Conservation (phyloP, 164 flowering plant genomes). For the Sextonia rubra region DNA sequence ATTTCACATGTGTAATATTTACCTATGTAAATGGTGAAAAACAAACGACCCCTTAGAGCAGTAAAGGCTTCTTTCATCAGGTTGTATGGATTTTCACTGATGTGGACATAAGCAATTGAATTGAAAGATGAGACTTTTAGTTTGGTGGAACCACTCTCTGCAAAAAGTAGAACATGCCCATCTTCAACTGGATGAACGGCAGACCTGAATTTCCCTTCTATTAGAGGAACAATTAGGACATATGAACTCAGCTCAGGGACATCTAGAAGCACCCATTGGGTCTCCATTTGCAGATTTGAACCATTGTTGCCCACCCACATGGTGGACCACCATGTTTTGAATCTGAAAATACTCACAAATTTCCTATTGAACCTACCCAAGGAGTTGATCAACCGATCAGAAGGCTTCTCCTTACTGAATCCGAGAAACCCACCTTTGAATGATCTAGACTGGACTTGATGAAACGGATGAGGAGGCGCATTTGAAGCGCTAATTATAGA, state of each 20-base stretch:
- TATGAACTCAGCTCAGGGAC: conserved; percentile 66
- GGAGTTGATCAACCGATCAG: conserved; percentile 51
- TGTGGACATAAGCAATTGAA: conserved; percentile 69
- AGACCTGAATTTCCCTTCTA: conserved; percentile 63
- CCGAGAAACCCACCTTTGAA: conserved; percentile 44
- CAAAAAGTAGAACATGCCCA: conserved; percentile 53
- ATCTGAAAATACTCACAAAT: conserved; percentile 67
- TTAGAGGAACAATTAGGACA: conserved; percentile 53
- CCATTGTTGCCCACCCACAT: conserved; percentile 77
- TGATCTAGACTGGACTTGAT: conserved; percentile 38
- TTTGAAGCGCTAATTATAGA: conserved; percentile 33
- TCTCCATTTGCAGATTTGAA: conserved; percentile 71
- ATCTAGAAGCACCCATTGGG: conserved; percentile 72
- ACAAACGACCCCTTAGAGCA: too few relatives aligned
- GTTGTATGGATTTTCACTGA: conserved; percentile 60
- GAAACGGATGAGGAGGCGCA: conserved; percentile 46
- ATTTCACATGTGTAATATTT: too few relatives aligned
- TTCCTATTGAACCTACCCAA: conserved; percentile 57
- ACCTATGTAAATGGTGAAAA: too few relatives aligned
- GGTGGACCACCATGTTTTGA: conserved; percentile 94
- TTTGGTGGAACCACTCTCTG: conserved; percentile 65
- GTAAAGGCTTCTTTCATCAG: conserved; percentile 71
- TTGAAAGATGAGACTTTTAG: conserved; percentile 43
- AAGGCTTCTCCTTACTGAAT: conserved; percentile 36
- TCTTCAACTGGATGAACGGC: conserved; percentile 61